phyloP scores from a whole-genome alignment of 1,284 basidiomycete genomes.

The Ganoderma multipileum region DNA sequence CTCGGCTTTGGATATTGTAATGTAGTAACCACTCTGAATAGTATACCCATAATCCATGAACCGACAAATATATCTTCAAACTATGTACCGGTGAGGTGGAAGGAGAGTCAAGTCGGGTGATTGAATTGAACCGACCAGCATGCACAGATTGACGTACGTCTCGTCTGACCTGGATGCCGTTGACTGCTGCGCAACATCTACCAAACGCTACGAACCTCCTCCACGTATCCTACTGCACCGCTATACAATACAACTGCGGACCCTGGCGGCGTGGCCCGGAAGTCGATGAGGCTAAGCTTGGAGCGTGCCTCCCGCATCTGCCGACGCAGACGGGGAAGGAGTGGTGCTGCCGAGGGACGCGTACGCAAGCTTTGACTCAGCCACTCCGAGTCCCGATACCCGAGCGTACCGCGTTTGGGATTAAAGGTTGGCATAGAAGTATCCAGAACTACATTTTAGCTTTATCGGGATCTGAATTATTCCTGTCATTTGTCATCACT shows the following conservation, averaged over 20 bases:
- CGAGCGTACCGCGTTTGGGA: neutral
- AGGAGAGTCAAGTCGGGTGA: no score
- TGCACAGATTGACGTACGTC: no score
- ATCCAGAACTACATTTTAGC: neutral
- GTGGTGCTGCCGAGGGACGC: constrained; percentile 17
- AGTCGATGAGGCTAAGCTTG: no score
- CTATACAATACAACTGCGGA: neutral
- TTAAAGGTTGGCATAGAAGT: neutral
- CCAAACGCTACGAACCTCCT: neutral
- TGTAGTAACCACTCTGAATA: neutral
- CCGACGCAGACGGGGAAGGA: neutral
- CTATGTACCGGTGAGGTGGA: neutral
- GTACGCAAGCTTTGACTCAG: constrained; percentile 6
- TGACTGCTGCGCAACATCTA: no score
- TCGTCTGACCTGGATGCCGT: no score
- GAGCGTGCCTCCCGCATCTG: neutral
- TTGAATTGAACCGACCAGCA: no score
- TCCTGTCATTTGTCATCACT: neutral
- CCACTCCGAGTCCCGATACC: neutral
- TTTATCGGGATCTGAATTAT: neutral
- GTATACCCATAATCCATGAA: neutral
- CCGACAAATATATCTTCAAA: neutral
- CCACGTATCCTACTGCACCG: neutral
- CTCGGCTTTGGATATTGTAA: neutral
- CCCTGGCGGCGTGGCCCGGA: no score